Conservation (phyloP, 106 monocot genomes). For the Narthecium ossifragum region DNA sequence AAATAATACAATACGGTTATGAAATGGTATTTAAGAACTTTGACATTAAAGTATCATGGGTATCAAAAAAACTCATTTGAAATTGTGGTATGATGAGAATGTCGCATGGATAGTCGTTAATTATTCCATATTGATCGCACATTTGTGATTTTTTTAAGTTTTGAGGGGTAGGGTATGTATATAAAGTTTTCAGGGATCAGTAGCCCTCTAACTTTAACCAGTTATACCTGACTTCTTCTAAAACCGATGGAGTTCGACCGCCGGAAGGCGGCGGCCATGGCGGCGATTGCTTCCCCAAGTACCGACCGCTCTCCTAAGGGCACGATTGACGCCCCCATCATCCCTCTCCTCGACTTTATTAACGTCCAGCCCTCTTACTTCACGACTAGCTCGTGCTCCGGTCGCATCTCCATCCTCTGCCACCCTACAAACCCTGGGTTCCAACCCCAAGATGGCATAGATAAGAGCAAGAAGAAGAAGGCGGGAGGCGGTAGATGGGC, state of each 20-base stretch:
- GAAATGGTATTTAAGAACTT: too few relatives aligned
- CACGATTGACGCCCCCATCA: slow-evolving; percentile 56
- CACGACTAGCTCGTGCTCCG: slow-evolving; percentile 97
- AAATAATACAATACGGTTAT: too few relatives aligned
- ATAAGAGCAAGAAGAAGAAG: slow-evolving; percentile 64
- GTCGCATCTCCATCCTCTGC: slow-evolving; percentile 79
- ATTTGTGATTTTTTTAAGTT: too few relatives aligned
- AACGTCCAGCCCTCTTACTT: slow-evolving; percentile 66
- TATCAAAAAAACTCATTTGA: too few relatives aligned
- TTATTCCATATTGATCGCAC: too few relatives aligned
- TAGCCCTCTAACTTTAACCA: too few relatives aligned
- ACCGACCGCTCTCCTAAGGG: slow-evolving; percentile 94
- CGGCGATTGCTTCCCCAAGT: slow-evolving; percentile 35
- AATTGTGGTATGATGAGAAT: too few relatives aligned
- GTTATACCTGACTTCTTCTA: too few relatives aligned
- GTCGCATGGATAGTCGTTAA: too few relatives aligned
- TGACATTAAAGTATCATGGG: too few relatives aligned
- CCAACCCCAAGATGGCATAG: background rate
- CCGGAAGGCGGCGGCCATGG: slow-evolving; percentile 57
- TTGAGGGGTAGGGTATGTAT: too few relatives aligned
- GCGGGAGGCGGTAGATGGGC: slow-evolving; percentile 79
- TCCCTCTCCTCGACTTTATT: slow-evolving; percentile 56
- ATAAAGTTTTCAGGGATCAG: too few relatives aligned
- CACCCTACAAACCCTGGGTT: slow-evolving; percentile 15
- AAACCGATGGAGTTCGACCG: slow-evolving; percentile 66